Evolutionary conservation across 78 protist species (phyloP).

Genomic region (Dictyostelium firmibasis): DNA sequence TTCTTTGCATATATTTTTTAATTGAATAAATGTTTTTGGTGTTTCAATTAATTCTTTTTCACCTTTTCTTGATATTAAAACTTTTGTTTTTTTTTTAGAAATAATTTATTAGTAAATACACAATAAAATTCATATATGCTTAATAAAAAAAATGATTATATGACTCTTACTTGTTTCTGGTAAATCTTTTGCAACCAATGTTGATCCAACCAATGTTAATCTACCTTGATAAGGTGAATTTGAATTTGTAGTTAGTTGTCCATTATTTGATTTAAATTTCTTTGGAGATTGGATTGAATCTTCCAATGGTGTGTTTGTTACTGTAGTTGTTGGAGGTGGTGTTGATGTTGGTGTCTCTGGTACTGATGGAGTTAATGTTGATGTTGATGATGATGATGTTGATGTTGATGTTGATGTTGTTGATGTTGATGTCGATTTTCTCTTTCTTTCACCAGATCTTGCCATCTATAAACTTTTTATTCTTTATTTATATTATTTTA

Average conservation of each 20-base stretch:
- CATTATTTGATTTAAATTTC: not conserved
- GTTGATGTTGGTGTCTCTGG: not conserved
- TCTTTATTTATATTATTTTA: too few relatives aligned
- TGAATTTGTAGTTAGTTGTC: not conserved
- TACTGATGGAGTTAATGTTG: not conserved
- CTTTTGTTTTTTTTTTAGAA: not conserved
- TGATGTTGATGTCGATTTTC: not conserved
- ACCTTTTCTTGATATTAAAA: slow-evolving; percentile 60
- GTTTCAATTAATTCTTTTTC: not conserved
- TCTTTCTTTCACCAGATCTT: not conserved
- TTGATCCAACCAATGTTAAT: not conserved
- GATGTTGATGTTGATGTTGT: too few relatives aligned
- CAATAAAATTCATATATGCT: too few relatives aligned
- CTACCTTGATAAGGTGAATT: not conserved
- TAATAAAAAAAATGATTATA: not conserved
- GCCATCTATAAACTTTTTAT: not conserved
- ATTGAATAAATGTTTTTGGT: slow-evolving; percentile 12
- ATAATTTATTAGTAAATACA: too few relatives aligned
- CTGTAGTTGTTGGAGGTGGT: not conserved
- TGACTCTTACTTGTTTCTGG: not conserved
- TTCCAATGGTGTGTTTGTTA: not conserved
- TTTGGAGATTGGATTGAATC: not conserved
- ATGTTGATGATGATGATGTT: not conserved
- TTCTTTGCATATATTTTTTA: not conserved
- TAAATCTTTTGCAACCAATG: not conserved